Evolutionary conservation across 352 stramenopile species (phyloP), one percentile per base, ranked within the genome.

Genomic region (Halophytophthora batemanensis): DNA sequence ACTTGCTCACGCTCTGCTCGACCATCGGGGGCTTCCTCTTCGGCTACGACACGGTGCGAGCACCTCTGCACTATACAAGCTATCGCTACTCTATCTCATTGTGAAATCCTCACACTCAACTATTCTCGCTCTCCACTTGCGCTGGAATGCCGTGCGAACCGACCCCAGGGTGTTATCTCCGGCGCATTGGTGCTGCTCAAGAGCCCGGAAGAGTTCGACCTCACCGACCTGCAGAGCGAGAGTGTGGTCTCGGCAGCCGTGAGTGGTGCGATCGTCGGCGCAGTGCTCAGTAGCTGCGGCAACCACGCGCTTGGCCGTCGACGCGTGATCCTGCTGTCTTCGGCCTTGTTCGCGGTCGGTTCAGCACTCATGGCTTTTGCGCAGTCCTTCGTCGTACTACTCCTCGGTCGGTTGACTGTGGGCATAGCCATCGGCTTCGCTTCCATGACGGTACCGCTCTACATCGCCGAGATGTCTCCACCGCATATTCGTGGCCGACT

Each of bases 11-110:
- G 39, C 56, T 68, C 39, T 86, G 74, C 53, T 85, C 81, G 17
- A 87, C 81, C 13, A 76, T 88, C 46, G 81, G 81, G 44, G 81
- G 81, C 37, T 91, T 91, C 52, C 59, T 91, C 35, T 91, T 91
- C 47, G 81, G 81, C 52, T 92, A 92, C 55, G 82, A 92, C 57
- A 92, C 82, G 31, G 71, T 77, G 40, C 49, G 47, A n/a, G n/a
- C n/a, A n/a, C n/a, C n/a, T n/a, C n/a, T n/a, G n/a, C n/a, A n/a
- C n/a, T n/a, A n/a, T n/a, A n/a, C n/a, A n/a, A n/a, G n/a, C n/a
- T n/a, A n/a, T n/a, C n/a, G n/a, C n/a, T n/a, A n/a, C n/a, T n/a
- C n/a, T n/a, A n/a, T n/a, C n/a, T n/a, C n/a, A n/a, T n/a, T n/a
- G n/a, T 49, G 43, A 36, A 47, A 6, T 15, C 53, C 59, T 25